Base-by-base conservation (phyloP, 2,329 filamentous ascomycete genomes). In the Akanthomyces dipterigenus region DNA sequence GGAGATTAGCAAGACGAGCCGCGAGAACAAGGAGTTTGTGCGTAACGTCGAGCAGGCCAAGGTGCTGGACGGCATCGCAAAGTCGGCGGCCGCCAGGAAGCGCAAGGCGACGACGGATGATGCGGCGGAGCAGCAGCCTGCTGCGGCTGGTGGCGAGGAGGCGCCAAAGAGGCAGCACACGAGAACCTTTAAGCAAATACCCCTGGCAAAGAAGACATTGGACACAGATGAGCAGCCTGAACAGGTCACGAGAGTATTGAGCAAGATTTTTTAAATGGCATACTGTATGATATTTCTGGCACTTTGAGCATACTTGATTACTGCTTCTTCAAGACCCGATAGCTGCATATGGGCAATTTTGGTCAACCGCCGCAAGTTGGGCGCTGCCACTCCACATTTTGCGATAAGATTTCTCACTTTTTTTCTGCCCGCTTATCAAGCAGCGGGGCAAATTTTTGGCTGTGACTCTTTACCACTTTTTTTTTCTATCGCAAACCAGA, bases 21-120 rank as follows among this genome's bases (percentile, higher is more conserved):
- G 83, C 74, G 90, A 95, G 79, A 93, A 93, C 73, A 90, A 89
- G 80, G 83, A 86, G 66, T 95, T 93, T 72, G 82, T 93, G 63
- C 80, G 85, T 67, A 92, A 93, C 70, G 82, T 95, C 62, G 90
- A 95, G 79, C 84, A 80, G 70, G 88, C 86, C 55, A 93, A 93
- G 83, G 88, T 91, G 81, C 72, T 91, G 65, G 86, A 90, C 55
- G 86, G 86, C 11, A 92, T 93, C 74, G 79, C 86, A 71, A 80
- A 77, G 67, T 34, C 49, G 50, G 49, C 57, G 46, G 56, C 49
- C 50, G 79, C 79, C 57, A 78, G 70, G 71, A 72, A 66, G 64
- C 74, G 73, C 69, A 77, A 76, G 73, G 73, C 64, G 69, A 71
- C 63, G 74, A 71, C 63, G 74, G 68, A 66, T 12, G 70, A 65